Evolutionary conservation across 2,329 filamentous ascomycete species (phyloP).

Genomic region (Diaporthe velutina): DNA sequence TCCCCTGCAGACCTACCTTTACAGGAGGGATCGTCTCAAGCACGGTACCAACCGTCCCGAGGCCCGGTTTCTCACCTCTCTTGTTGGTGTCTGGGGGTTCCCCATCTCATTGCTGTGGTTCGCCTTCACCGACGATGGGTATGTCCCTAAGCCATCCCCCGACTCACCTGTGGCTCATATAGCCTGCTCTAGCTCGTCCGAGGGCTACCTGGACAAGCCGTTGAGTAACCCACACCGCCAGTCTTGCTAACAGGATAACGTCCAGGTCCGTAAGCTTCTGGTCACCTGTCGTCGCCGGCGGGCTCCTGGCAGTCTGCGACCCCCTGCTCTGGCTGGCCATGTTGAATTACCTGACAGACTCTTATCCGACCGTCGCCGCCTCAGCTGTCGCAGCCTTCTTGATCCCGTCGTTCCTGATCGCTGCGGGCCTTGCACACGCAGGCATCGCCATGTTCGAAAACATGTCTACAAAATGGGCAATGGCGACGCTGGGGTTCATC

Average conservation of each 20-base stretch:
- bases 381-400: slow-evolving; percentile 57
- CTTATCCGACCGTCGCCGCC: slow-evolving; percentile 56
- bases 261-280: slow-evolving; percentile 48
- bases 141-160: slow-evolving; percentile 36
- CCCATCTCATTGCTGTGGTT: slow-evolving; percentile 57
- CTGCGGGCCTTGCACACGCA: slow-evolving; percentile 53
- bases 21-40: slow-evolving; percentile 51
- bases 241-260: neutral
- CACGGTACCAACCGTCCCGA: slow-evolving; percentile 54
- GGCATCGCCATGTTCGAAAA: slow-evolving; percentile 53
- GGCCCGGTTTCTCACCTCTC: slow-evolving; percentile 55
- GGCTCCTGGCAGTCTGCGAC: slow-evolving; percentile 55
- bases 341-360: slow-evolving; percentile 58
- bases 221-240: neutral
- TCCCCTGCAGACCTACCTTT: slow-evolving; percentile 57
- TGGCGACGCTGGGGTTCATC: slow-evolving; percentile 56
- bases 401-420: slow-evolving; percentile 57
- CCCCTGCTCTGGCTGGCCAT: slow-evolving; percentile 58
- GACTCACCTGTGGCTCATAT: neutral
- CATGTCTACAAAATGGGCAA: slow-evolving; percentile 55
- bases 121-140: slow-evolving; percentile 56
- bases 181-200: neutral
- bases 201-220: neutral
- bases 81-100: slow-evolving; percentile 58
- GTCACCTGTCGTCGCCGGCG: slow-evolving; percentile 56